Conservation (phyloP, 169 alveolate genomes). For the Besnoitia besnoiti region DNA sequence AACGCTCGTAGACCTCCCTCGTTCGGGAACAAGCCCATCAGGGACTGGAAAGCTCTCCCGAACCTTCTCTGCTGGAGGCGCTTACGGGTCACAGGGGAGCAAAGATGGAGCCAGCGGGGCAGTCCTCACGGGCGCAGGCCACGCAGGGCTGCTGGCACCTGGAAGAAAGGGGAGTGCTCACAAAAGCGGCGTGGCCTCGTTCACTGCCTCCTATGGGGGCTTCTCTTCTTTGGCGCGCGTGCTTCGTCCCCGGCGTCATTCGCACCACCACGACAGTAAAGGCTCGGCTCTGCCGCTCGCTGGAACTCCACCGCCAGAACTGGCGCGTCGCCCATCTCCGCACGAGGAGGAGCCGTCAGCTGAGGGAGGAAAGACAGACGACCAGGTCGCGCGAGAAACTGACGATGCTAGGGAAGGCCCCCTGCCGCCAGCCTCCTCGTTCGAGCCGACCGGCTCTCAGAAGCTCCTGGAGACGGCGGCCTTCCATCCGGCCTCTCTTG, state of each 20-base stretch:
- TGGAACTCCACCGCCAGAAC: background rate
- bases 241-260: constrained; percentile 39
- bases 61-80: background rate
- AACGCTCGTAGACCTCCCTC: background rate
- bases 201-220: background rate
- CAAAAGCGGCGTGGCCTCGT: background rate
- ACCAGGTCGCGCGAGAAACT: background rate
- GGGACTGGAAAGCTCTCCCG: background rate
- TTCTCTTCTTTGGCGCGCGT: constrained; percentile 10
- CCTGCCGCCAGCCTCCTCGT: background rate
- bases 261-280: constrained; percentile 21
- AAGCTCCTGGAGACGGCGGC: background rate
- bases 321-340: background rate
- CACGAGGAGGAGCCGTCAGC: background rate
- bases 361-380: background rate
- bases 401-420: background rate
- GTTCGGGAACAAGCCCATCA: background rate
- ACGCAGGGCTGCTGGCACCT: background rate
- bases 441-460: background rate
- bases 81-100: background rate
- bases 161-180: background rate
- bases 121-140: background rate
- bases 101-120: constrained; percentile 7
- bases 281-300: background rate
- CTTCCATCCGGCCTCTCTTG: background rate